Base-by-base conservation (phyloP, 2,329 filamentous ascomycete species). In the Oidium heveae region DNA sequence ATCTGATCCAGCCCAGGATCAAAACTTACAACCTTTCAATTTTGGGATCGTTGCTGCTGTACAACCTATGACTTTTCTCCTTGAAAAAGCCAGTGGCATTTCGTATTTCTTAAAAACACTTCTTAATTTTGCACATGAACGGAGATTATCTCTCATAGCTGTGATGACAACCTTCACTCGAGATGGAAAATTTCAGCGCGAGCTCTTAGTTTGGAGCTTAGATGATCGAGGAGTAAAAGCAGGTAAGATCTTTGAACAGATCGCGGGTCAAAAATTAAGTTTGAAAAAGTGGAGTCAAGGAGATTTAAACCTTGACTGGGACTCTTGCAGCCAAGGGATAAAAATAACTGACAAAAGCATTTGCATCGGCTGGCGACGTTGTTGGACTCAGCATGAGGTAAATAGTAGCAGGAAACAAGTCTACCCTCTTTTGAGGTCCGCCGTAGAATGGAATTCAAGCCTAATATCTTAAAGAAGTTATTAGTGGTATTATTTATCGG, bases 31-130 rank as follows among this genome's bases (percentile, higher is more conserved):
- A 20, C 10, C 49, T 32, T 51, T 24, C 34, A 71, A 68, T 18
- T 71, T 89, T 4, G 84, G 84, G n/a, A 77, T 85, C 55, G 76
- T 77, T 61, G 76, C 76, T 44, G 71, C 81, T 2, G 76, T 83
- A 2, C 78, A 78, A 59, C 68, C 73, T n/a, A 66, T 88, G 6
- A 66, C 68, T 4, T 84, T 79, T 58, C 66, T 88, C 41, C 64
- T 76, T 12, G 76, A 77, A 59, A 75, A 75, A 1, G 70, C 68
- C 2, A 67, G 70, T 1, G 64, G 69, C 6, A 62, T 61, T 0
- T 64, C 65, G 1, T 63, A 65, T 0, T 70, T 87, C 6, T 62
- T 76, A 0, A 57, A 65, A 0, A 71, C 69, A 10, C 59, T 85
- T 1, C 64, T 66, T 15, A 59, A 62, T 0, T 86, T 79, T 68